Evolutionary conservation across 495 filamentous ascomycete genomes (phyloP).

Genomic region (Xylaria longipes): DNA sequence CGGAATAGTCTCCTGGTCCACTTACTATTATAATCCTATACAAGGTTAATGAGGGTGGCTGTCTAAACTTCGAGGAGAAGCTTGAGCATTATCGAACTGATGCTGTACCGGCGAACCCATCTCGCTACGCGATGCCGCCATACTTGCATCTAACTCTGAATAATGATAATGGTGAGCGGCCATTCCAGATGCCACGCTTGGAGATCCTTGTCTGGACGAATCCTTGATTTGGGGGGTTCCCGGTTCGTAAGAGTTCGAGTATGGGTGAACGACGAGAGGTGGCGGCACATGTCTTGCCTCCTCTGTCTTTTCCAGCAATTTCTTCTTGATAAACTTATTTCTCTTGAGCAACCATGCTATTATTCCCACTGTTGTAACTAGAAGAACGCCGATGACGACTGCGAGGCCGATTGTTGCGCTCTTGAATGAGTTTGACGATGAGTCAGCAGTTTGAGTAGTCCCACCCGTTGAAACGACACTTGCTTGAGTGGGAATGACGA

Average conservation of each 20-base stretch:
- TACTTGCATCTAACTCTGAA: conserved; percentile 29
- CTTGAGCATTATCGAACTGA: neutral
- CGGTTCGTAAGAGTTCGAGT: neutral
- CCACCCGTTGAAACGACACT: conserved; percentile 11
- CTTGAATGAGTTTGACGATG: conserved; percentile 14
- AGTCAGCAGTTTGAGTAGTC: neutral
- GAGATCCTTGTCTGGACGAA: conserved; percentile 3
- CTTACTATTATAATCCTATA: neutral
- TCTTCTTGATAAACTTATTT: conserved; percentile 15
- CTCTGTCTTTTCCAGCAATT: conserved; percentile 13
- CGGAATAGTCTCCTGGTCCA: neutral
- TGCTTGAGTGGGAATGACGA: conserved; percentile 27
- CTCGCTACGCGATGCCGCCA: conserved; percentile 19
- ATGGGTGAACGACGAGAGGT: neutral
- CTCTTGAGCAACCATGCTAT: conserved; percentile 21
- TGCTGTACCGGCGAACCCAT: conserved; percentile 20
- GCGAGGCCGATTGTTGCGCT: conserved; percentile 25
- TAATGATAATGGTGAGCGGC: conserved; percentile 4
- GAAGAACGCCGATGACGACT: conserved; percentile 25
- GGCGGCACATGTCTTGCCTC: conserved; percentile 13
- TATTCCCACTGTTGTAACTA: conserved; percentile 12
- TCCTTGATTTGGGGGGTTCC: conserved; percentile 4
- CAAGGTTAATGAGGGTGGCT: conserved; percentile 1
- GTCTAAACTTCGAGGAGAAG: conserved; percentile 16
- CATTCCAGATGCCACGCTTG: neutral